Base-by-base conservation (phyloP, 1,284 basidiomycete species). In the Ganoderma meredithae region DNA sequence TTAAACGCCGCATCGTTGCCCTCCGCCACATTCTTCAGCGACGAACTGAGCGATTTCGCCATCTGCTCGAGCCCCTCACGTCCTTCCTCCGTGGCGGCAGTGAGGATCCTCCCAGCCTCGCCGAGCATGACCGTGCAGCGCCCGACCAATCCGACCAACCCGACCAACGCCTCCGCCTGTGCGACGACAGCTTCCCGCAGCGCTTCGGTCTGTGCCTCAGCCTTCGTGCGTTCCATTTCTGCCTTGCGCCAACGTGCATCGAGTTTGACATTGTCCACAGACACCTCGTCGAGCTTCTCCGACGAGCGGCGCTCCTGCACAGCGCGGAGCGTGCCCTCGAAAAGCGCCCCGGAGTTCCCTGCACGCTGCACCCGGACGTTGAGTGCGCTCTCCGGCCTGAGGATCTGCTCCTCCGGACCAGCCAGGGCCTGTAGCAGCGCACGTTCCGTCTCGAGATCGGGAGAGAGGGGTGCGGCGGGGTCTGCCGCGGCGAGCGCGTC, bases 271-370 rank as follows among this genome's bases (percentile, higher is more conserved):
- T 88, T 91, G 66, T 93, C 91, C 19, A 90, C 79, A 70, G 87
- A 88, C 33, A 87, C 78, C n/a, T 92, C 90, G 73, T 96, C 95
- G 58, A 96, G 82, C 73, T 90, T 90, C 71, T 95, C 92, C 1
- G 71, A 72, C 25, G 92, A 93, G 65, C 86, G 88, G 60, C 94
- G 85, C 76, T 95, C 92, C 61, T 91, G 90, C 39, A 93, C 89
- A 13, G 93, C 93, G 33, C 91, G 89, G 72, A 98, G 86, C 40
- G 92, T 91, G 10, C 92, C 93, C 39, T 95, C 91, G 75, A 97
- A 93, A 83, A 96, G 92, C 43, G 90, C 89, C 62, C 85, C 86
- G 15, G 94, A 90, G 76, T 95, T 95, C 65, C 85, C 85, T 10
- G 94, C 91, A 10, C 89, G 88, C 73, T 89, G 86, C 22, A 95